Evolutionary conservation across 2,329 filamentous ascomycete species (phyloP).

Genomic region (Penicillium brevicompactum): DNA sequence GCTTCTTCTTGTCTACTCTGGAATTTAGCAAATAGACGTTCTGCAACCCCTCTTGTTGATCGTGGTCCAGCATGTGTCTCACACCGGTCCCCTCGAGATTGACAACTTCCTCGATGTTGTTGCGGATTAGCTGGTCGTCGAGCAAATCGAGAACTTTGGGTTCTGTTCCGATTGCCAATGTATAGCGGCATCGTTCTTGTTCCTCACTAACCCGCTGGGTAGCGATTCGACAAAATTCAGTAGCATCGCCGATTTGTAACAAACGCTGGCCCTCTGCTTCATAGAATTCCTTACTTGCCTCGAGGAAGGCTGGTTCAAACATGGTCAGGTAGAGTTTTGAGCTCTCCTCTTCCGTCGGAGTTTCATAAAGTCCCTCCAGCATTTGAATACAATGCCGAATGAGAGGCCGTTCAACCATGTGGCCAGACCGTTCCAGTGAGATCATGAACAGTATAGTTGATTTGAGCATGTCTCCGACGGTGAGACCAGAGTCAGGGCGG

Average conservation of each 20-base stretch:
- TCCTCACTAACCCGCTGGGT: conserved; percentile 77
- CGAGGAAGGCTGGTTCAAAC: conserved; percentile 79
- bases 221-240: conserved; percentile 77
- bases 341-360: conserved; percentile 72
- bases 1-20: conserved; percentile 74
- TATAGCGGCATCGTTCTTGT: conserved; percentile 77
- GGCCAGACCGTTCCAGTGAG: conserved; percentile 86
- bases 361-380: conserved; percentile 86
- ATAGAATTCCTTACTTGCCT: conserved; percentile 74
- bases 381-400: conserved; percentile 84
- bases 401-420: conserved; percentile 80
- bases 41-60: conserved; percentile 75
- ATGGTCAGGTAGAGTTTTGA: conserved; percentile 80
- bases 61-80: conserved; percentile 87
- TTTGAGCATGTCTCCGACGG: conserved; percentile 75
- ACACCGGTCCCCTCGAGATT: conserved; percentile 83
- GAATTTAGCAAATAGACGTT: conserved; percentile 78
- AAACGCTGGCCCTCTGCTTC: conserved; percentile 71
- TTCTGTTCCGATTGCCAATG: conserved; percentile 72
- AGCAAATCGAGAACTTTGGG: conserved; percentile 74
- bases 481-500: conserved; percentile 44
- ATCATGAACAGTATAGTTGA: conserved; percentile 87
- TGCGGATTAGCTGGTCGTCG: conserved; percentile 75
- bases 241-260: conserved; percentile 76
- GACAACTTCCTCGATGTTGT: conserved; percentile 78